These are phyloP conservation scores for Petunia secreta DNA, from an alignment of 257 asterid genomes.

Conservation along the genomic window DNA sequence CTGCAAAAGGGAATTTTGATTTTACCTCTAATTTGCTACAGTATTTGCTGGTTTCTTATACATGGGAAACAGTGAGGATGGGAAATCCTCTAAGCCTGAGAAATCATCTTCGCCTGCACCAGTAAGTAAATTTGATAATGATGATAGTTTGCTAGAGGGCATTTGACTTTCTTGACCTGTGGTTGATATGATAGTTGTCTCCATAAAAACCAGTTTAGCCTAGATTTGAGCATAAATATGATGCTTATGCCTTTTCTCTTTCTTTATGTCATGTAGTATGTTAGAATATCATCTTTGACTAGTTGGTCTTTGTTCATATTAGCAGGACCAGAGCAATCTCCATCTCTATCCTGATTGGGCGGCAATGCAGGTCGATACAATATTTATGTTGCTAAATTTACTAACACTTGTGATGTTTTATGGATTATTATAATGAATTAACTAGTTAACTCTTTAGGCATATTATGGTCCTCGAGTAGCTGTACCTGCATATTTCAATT, in stretches of 20 bases:
- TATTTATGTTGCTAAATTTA: not conserved
- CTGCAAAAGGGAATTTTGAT: slow-evolving; percentile 29
- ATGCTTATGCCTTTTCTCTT: not conserved
- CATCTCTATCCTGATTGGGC: slow-evolving; percentile 96
- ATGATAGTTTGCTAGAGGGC: not conserved
- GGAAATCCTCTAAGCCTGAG: slow-evolving; percentile 62
- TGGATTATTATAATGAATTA: slow-evolving; percentile 16
- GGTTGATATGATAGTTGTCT: not conserved
- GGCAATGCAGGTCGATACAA: slow-evolving; percentile 74
- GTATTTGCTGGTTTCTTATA: slow-evolving; percentile 12
- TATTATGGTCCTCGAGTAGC: slow-evolving; percentile 94
- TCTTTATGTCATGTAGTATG: not conserved
- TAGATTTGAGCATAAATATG: not conserved
- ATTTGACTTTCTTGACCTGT: slow-evolving; percentile 16
- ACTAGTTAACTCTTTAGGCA: slow-evolving; percentile 54
- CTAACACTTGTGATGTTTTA: not conserved
- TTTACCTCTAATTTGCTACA: not conserved
- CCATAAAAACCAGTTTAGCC: not conserved
- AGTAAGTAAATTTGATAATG: slow-evolving; percentile 46
- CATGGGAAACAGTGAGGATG: slow-evolving; percentile 88
- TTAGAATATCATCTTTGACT: slow-evolving; percentile 6
- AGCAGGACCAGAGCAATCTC: slow-evolving; percentile 78
- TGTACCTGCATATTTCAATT: slow-evolving; percentile 82
- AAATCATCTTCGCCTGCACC: slow-evolving; percentile 57
- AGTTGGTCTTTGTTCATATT: slow-evolving; percentile 32